Evolutionary conservation across 805 yeast species (phyloP), one percentile per base, ranked within the genome.

Genomic region (Cyberlindnera euphorbiiphila): DNA sequence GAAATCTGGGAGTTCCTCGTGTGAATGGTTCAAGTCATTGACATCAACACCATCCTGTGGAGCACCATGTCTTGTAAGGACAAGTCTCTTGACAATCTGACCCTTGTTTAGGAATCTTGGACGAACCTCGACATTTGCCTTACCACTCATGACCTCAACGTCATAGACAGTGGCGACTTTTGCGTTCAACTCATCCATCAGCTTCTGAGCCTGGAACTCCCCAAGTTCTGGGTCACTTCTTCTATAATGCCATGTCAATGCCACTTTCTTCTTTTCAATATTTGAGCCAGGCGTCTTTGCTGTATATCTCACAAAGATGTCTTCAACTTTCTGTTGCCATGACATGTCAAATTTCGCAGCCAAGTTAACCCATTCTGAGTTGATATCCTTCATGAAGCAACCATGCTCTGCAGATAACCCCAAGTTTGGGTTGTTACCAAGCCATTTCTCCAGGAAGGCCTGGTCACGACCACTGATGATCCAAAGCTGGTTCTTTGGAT

Each of bases 371-470:
- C 99, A 93, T 11, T 70, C 61, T 2, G 69, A 55, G 9, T 78
- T 78, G n/a, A 81, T 73, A 47, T 76, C 81, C 56, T 83, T 84
- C 73, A 91, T 74, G 54, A 93, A 93, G 55, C 97, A 91, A 7
- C 99, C 99, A 60, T 93, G 99, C 57, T 93, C 99, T 0, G 98
- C 98, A 41, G 94, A 81, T 37, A 93, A 69, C 2, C 97, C 96
- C 23, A 93, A 65, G 29, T 69, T 61, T 14, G 72, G 68, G 45
- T 72, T 72, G 25, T 34, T 39, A 7, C 97, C 97, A 45, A 89
- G 66, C 93, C 96, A 88, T 61, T 79, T 77, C 45, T 84, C 94
- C 52, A 93, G 70, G 55, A 93, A 93, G 34, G 69, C 75, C 64
- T 85, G 95, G 60, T 93, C 99, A 50, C 99, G 76, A 2, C 99